Conservation (phyloP, 2,329 filamentous ascomycete species). For the Lachnellula willkommii region DNA sequence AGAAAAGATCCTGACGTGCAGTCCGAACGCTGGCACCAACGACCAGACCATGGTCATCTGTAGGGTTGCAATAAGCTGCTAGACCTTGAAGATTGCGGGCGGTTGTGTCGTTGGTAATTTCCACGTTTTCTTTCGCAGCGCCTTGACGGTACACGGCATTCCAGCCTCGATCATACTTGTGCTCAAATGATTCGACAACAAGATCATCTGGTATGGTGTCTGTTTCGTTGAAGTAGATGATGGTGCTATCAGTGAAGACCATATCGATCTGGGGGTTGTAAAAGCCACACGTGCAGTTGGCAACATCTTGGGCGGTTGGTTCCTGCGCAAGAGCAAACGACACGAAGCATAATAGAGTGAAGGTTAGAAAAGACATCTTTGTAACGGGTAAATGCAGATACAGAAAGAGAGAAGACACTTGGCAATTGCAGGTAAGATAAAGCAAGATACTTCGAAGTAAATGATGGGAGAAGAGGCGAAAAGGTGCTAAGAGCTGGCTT, state of each 20-base stretch:
- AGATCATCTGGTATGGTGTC: constrained; percentile 34
- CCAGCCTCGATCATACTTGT: constrained; percentile 43
- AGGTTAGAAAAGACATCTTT: background rate
- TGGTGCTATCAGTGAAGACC: constrained; percentile 43
- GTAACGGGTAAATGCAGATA: background rate
- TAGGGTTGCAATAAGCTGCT: constrained; percentile 7
- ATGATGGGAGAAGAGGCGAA: background rate
- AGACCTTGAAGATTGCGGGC: constrained; percentile 5
- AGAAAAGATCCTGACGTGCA: constrained; percentile 41
- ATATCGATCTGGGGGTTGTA: constrained; percentile 35
- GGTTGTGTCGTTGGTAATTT: constrained; percentile 26
- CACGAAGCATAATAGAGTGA: background rate
- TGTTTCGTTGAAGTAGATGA: constrained; percentile 48
- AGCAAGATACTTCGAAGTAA: too few species aligned
- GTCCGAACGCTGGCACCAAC: constrained; percentile 10
- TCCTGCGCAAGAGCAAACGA: background rate
- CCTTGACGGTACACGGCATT: constrained; percentile 40
- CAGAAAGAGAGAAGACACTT: background rate
- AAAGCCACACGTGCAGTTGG: constrained; percentile 42
- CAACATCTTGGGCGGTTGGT: constrained; percentile 1
- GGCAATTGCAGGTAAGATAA: background rate
- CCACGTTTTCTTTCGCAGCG: constrained; percentile 36
- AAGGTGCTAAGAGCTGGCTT: background rate
- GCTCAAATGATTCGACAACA: constrained; percentile 35
- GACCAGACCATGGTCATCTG: constrained; percentile 29